Percentiles rank a stretch among this genome's conserved stretches.
These are phyloP conservation scores for Aureobasidium sp. DNA, from an alignment of 2,329 filamentous ascomycete species.

Conservation along the genomic window DNA sequence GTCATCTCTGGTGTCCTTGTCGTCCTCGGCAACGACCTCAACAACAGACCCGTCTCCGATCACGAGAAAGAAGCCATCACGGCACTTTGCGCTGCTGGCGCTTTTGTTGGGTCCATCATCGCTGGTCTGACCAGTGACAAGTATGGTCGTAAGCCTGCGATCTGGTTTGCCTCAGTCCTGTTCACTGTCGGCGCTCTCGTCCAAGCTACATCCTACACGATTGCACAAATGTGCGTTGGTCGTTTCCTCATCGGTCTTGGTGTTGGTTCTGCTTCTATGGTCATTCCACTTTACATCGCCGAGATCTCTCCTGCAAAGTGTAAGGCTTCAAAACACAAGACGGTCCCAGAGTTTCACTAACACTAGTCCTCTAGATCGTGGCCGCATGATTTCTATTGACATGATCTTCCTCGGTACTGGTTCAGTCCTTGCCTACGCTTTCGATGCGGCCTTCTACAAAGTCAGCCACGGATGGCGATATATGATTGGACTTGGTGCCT, in stretches of 20 bases:
- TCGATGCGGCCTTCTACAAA: conserved; percentile 31
- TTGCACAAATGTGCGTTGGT: conserved; percentile 58
- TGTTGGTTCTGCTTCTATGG: conserved; percentile 66
- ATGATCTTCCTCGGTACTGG: conserved; percentile 30
- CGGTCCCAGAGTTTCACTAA: neutral
- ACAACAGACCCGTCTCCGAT: conserved; percentile 7
- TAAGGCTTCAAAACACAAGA: neutral
- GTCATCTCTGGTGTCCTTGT: conserved; percentile 21
- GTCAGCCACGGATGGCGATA: conserved; percentile 27
- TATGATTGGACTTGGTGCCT: conserved; percentile 33
- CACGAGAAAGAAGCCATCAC: conserved; percentile 19
- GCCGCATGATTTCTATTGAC: conserved; percentile 35
- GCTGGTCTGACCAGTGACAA: conserved; percentile 16
- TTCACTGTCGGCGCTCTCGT: conserved; percentile 60
- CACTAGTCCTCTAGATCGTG: conserved; percentile 23
- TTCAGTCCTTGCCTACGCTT: conserved; percentile 30
- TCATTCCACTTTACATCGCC: conserved; percentile 59
- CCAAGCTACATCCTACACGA: conserved; percentile 53
- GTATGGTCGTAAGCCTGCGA: conserved; percentile 53
- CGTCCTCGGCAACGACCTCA: conserved; percentile 1
- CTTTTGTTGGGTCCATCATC: conserved; percentile 17
- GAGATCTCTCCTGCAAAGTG: conserved; percentile 65
- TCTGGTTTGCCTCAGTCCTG: conserved; percentile 56
- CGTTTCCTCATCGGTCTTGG: conserved; percentile 62
- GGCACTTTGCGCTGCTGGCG: conserved; percentile 17